Base-by-base conservation (phyloP, 257 asterid species). In the Perilla frutescens region DNA sequence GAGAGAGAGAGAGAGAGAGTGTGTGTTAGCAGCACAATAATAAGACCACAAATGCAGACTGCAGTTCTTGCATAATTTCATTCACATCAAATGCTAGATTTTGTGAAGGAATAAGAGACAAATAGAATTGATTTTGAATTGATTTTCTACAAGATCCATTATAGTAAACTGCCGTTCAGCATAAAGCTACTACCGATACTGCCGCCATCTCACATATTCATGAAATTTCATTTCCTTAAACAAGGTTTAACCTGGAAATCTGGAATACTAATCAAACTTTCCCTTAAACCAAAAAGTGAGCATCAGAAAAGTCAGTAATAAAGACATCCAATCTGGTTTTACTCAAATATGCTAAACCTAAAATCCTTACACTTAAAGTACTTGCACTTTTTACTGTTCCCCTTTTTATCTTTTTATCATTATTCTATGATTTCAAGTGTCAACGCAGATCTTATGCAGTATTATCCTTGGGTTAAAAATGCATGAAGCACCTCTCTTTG, bases 191-290 rank as follows among this genome's bases (percentile, higher is more conserved):
- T 34, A 56, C 12, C 13, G 9, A n/a, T 57, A 53, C 75, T 29
- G 51, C 43, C 31, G n/a, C 57, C 40, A 58, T 43, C 65, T 37
- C 62, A 34, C 34, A 50, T 34, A 49, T 8, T 48, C 44, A 41
- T 29, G 11, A 50, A 53, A 48, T 13, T 40, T 40, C 56, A 68
- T 10, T 49, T 68, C 50, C 40, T 58, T 58, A 45, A 20, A 57
- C 62, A 67, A 8, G 56, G 55, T 53, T 64, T 13, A 14, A 34
- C 56, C n/a, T 39, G 40, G 26, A 20, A 20, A 20, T 20, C 37
- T 0, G 66, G 8, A 64, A 65, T 8, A 26, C 73, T 53, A 72
- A 36, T 51, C 71, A 29, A 72, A 39, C 44, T 62, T 62, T 51
- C 64, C 40, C 77, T 53, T 36, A 43, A 48, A 47, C 31, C 39